Conservation (phyloP, 768 basidiomycete genomes). For the Tremella yokohamensis region DNA sequence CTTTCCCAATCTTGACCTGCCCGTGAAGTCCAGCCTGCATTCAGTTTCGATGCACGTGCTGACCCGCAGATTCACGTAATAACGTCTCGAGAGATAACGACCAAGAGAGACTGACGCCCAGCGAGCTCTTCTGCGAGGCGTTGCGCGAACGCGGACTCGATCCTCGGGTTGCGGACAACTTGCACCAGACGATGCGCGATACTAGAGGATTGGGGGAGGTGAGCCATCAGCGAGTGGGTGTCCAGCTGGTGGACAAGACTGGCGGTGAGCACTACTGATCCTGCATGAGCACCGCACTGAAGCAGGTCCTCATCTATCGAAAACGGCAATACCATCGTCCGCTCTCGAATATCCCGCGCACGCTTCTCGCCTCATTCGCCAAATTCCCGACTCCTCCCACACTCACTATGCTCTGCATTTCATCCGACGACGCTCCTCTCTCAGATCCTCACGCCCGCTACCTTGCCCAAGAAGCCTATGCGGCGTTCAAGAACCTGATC, state of each 20-base stretch:
- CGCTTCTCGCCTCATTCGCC: too few relatives aligned
- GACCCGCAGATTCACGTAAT: too few relatives aligned
- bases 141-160: constrained; percentile 12
- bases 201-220: background rate
- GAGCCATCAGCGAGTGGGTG: background rate
- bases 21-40: too few relatives aligned
- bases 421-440: background rate
- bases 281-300: too few relatives aligned
- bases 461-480: background rate
- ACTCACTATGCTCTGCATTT: too few relatives aligned
- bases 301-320: too few relatives aligned
- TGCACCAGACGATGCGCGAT: background rate
- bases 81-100: too few relatives aligned
- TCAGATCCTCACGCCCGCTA: background rate
- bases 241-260: too few relatives aligned
- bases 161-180: constrained; percentile 13
- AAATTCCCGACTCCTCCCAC: too few relatives aligned
- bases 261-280: too few relatives aligned
- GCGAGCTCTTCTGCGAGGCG: constrained; percentile 9
- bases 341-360: background rate
- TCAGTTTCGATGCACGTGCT: too few relatives aligned
- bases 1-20: too few relatives aligned
- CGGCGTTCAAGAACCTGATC: constrained; percentile 6
- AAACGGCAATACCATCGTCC: background rate
- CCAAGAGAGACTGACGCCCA: background rate